These are phyloP conservation scores for Alternaria sp. DNA, from an alignment of 2,329 filamentous ascomycete genomes.

Conservation along the genomic window DNA sequence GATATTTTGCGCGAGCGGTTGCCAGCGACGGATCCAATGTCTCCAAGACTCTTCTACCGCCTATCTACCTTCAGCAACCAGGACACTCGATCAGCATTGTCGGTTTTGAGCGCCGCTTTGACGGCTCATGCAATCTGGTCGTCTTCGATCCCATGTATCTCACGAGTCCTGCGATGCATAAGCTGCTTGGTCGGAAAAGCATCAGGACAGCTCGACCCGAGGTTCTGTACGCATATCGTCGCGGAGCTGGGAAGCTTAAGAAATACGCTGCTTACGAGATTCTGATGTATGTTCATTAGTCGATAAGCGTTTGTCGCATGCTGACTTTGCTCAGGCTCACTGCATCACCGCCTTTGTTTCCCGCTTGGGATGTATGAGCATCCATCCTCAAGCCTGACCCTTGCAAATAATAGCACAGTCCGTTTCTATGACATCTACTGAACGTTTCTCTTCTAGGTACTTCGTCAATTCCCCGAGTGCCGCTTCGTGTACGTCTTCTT, in stretches of 20 bases:
- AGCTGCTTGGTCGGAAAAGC: conserved; percentile 59
- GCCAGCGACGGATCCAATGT: conserved; percentile 64
- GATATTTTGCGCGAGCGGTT: conserved; percentile 70
- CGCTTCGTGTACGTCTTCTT: conserved; percentile 49
- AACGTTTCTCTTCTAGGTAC: conserved; percentile 37
- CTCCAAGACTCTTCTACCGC: conserved; percentile 74
- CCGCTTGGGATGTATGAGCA: conserved; percentile 51
- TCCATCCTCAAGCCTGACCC: conserved; percentile 2
- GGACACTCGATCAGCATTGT: conserved; percentile 92
- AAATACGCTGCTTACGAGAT: conserved; percentile 81
- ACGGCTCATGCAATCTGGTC: conserved; percentile 72
- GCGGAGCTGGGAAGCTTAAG: conserved; percentile 70
- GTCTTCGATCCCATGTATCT: conserved; percentile 89
- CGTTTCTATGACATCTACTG: conserved; percentile 24
- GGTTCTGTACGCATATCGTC: conserved; percentile 67
- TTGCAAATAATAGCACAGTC: conserved; percentile 1
- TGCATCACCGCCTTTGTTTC: conserved; percentile 46
- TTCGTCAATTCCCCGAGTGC: conserved; percentile 46
- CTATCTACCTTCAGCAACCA: conserved; percentile 89
- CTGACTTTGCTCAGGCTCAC: conserved; percentile 39
- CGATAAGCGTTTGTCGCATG: background rate
- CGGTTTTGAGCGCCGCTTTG: conserved; percentile 73
- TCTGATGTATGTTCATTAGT: conserved; percentile 64
- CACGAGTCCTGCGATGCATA: conserved; percentile 68
- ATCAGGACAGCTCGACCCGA: conserved; percentile 64